Percentiles rank a stretch among this genome's conserved stretches.
These are phyloP conservation scores for Senecio squalidus DNA, from an alignment of 140 eudicot species.

Conservation along the genomic window DNA sequence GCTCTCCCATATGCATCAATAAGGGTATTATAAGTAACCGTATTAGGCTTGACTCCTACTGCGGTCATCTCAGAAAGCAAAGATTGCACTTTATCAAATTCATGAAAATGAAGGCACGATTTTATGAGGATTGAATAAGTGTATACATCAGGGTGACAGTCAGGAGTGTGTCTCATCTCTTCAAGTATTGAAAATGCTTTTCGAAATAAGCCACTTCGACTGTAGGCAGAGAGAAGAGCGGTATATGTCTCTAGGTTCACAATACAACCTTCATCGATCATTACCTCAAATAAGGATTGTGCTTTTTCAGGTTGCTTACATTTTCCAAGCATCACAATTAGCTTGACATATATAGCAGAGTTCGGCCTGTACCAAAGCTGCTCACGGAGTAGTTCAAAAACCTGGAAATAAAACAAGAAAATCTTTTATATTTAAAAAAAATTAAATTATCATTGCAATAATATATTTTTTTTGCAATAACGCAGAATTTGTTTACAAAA, in stretches of 20 bases:
- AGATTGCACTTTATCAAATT: conserved; percentile 56
- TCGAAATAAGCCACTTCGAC: conserved; percentile 73
- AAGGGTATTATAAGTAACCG: conserved; percentile 86
- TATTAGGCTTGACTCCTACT: conserved; percentile 74
- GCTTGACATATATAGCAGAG: conserved; percentile 73
- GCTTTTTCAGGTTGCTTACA: conserved; percentile 97
- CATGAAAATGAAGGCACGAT: conserved; percentile 76
- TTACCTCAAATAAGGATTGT: conserved; percentile 52
- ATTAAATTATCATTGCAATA: neutral
- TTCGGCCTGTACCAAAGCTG: conserved; percentile 94
- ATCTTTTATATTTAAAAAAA: neutral
- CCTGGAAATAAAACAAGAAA: conserved; percentile 41
- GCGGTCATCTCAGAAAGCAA: conserved; percentile 75
- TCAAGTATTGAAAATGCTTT: conserved; percentile 76
- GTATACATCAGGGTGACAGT: conserved; percentile 79
- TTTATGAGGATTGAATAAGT: conserved; percentile 86
- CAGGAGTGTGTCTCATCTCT: conserved; percentile 61
- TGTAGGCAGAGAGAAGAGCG: conserved; percentile 89
- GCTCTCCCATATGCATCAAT: conserved; percentile 95
- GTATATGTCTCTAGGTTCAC: conserved; percentile 71
- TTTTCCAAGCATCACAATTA: conserved; percentile 96
- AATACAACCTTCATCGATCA: conserved; percentile 84
- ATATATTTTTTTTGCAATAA: neutral
- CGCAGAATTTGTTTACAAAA: neutral
- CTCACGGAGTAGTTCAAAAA: conserved; percentile 88